Evolutionary conservation across 441 rosid genomes (phyloP), one percentile per base, ranked within the genome.

Genomic region (Omphalea diandra): DNA sequence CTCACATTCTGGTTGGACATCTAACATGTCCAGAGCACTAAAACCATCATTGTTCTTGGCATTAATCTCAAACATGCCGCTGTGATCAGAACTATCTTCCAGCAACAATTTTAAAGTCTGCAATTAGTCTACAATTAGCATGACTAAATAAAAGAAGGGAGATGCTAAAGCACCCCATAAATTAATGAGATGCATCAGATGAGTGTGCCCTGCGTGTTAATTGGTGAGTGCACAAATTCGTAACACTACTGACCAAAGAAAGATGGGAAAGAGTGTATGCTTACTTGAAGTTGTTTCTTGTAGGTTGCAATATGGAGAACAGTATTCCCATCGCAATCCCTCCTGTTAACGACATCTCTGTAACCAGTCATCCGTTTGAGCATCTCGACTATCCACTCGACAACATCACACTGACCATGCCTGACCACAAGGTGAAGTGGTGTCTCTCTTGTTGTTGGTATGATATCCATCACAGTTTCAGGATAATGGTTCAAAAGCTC

Each of bases 351-450:
- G 22, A 73, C 38, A 60, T 67, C 15, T 32, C 11, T 20, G 11
- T 26, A 73, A 15, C 17, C 29, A 15, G 17, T 20, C 10, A 29
- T 61, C n/a, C 53, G 46, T 14, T 14, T 15, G 9, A 44, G n/a
- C 49, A 33, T 60, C 1, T 56, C 70, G 12, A 71, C 26, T 56
- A 71, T 38, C 5, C 64, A n/a, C 46, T 24, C 27, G 8, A 32
- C 53, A 7, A 35, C 53, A n/a, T 67, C 40, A 15, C 52, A 44
- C 32, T 67, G 73, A 49, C 40, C 63, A 14, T 24, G 41, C 55
- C 50, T 62, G 49, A 55, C 67, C 5, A 74, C 78, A 24, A 64
- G 38, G 50, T 71, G 78, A 58, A 78, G 76, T 1, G 68, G 50
- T 3, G 73, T 74, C 53, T 78, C 76, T 4, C 69, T 65, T 3